A percentile compares a stretch with the other conserved stretches of the same genome.
phyloP scores from a whole-genome alignment of 2,329 filamentous ascomycete species.

The Chalaropsis ovoidea region DNA sequence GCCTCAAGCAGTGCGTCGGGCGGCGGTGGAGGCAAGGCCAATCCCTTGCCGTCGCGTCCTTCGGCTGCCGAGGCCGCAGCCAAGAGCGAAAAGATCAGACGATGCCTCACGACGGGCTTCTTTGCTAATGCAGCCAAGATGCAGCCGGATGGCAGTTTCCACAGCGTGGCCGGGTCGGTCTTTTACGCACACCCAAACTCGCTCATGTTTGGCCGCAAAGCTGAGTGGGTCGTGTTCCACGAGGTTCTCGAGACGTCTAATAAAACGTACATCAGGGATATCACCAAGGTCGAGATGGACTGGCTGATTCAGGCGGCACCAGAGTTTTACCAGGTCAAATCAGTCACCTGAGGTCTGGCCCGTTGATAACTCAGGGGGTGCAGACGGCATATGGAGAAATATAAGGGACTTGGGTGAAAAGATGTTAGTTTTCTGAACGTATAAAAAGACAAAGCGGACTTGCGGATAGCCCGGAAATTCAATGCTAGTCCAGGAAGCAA shows the following conservation, averaged over 20 bases:
- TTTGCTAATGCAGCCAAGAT: slow-evolving; percentile 90
- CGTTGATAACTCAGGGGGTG: not conserved
- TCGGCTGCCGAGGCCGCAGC: slow-evolving; percentile 30
- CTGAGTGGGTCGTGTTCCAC: slow-evolving; percentile 92
- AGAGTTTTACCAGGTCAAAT: slow-evolving; percentile 59
- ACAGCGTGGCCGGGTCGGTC: slow-evolving; percentile 68
- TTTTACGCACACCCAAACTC: slow-evolving; percentile 85
- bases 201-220: slow-evolving; percentile 91
- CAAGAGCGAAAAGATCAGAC: slow-evolving; percentile 60
- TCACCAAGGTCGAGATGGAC: slow-evolving; percentile 87
- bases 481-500: too few relatives aligned
- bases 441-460: too few relatives aligned
- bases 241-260: slow-evolving; percentile 81
- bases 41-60: not conserved
- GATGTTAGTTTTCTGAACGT: not conserved
- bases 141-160: slow-evolving; percentile 85
- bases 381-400: not conserved
- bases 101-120: slow-evolving; percentile 80
- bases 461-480: too few relatives aligned
- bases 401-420: not conserved
- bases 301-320: slow-evolving; percentile 87
- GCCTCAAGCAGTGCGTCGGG: slow-evolving; percentile 27
- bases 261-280: slow-evolving; percentile 82
- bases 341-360: slow-evolving; percentile 21
- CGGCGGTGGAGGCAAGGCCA: not conserved